Percentiles rank a stretch among this genome's conserved stretches.
Conservation (phyloP, 1,139 yeast species). For the Yamadazyma sp. region DNA sequence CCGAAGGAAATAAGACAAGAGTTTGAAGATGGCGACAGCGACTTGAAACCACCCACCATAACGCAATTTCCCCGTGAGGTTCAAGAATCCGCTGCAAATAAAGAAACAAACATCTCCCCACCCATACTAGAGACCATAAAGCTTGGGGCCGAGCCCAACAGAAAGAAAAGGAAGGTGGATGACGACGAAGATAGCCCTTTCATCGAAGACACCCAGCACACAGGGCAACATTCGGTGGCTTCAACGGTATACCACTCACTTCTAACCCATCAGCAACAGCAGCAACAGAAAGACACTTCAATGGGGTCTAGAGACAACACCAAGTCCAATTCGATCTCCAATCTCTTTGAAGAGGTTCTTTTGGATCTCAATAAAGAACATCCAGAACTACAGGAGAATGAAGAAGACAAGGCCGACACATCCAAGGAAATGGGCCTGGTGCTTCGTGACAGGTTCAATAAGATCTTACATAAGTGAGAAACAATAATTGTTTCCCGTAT, state of each 20-base stretch:
- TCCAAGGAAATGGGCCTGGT: conserved; percentile 34
- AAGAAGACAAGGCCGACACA: conserved; percentile 17
- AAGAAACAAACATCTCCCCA: conserved; percentile 8
- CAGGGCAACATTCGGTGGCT: conserved; percentile 22
- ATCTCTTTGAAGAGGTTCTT: conserved; percentile 31
- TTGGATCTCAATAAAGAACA: conserved; percentile 15
- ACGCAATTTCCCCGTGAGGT: conserved; percentile 3
- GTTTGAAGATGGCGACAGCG: conserved; percentile 35
- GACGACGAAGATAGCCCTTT: conserved; percentile 12
- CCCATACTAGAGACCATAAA: conserved; percentile 28
- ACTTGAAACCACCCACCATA: conserved; percentile 30
- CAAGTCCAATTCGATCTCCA: conserved; percentile 29
- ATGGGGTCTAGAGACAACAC: conserved; percentile 20
- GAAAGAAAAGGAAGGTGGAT: conserved; percentile 13
- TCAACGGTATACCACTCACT: conserved; percentile 35
- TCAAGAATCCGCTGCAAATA: neutral
- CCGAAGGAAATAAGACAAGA: conserved; percentile 26
- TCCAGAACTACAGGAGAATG: conserved; percentile 9
- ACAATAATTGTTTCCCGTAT: too few species aligned
- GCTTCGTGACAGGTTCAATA: conserved; percentile 29
- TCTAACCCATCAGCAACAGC: conserved; percentile 17
- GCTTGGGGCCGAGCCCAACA: conserved; percentile 14
- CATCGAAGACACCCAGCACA: conserved; percentile 7
- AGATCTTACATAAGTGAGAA: conserved; percentile 14
- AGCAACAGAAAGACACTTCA: conserved; percentile 4